Evolutionary conservation across 208 protist species (phyloP).

Genomic region (Leishmania aethiopica): DNA sequence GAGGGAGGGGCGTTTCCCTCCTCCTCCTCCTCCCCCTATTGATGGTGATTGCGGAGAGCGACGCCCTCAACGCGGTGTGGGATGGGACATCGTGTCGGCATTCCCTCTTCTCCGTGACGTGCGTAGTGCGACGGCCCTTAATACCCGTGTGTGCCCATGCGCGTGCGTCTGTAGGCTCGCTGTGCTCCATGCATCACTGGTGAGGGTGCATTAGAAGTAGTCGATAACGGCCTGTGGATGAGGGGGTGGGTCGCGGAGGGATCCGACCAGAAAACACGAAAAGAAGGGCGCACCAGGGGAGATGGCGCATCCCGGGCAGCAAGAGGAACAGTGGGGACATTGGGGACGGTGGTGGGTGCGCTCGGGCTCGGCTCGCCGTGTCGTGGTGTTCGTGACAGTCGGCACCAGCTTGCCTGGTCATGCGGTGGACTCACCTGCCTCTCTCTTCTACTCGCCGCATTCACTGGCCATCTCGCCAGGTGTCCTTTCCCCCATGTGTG

Average conservation of each 20-base stretch:
- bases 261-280: constrained; percentile 14
- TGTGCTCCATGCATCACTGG: not conserved
- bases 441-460: not conserved
- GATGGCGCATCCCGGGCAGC: not conserved
- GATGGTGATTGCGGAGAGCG: not conserved
- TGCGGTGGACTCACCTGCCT: too few relatives aligned
- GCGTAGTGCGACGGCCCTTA: not conserved
- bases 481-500: not conserved
- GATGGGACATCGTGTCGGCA: not conserved
- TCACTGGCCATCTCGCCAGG: not conserved
- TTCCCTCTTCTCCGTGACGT: not conserved
- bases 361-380: not conserved
- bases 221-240: not conserved
- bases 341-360: not conserved
- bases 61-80: not conserved
- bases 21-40: too few relatives aligned
- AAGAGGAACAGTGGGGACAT: not conserved
- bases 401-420: not conserved
- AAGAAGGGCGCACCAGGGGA: not conserved
- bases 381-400: not conserved
- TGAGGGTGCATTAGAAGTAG: not conserved
- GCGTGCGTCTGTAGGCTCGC: not conserved
- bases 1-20: not conserved
- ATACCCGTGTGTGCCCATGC: constrained; percentile 2
- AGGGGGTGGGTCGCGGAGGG: not conserved